Evolutionary conservation across 495 filamentous ascomycete species (phyloP), one percentile per base, ranked within the genome.

Genomic region (Podospora australis): DNA sequence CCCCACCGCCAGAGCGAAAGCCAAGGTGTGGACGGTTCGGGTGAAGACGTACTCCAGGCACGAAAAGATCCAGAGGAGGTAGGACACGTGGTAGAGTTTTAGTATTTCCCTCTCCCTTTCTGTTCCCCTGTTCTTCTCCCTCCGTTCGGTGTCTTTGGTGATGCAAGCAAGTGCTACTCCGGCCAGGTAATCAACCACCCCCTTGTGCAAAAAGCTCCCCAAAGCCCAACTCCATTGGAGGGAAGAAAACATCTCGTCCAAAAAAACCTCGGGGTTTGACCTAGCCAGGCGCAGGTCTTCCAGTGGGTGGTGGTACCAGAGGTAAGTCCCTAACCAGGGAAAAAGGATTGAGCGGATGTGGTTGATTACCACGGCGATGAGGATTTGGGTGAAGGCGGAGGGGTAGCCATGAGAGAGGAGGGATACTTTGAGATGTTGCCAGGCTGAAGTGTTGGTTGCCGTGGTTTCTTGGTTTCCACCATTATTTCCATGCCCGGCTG

Each of bases 251-350:
- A 43, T 14, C 10, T 48, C 36, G 1, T 45, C 48, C 3, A 66
- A 29, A 35, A 66, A 66, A 4, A 47, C 35, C 13, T 54, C 60
- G 0, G 63, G 60, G 24, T 54, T 59, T 3, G 47, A 49, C 4
- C 50, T 16, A 0, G 54, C 58, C 0, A 64, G 41, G 1, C 61
- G 61, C 0, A 66, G 42, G 39, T 60, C 52, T 1, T 56, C 54
- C 20, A 66, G 45, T 4, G 63, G 63, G 1, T 35, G 26, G 44
- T 50, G n/a, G n/a, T n/a, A 50, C 20, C 26, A 23, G 42, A 34
- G 7, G n/a, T 4, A 25, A 14, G 10, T 7, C 35, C 39, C 0
- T 53, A 46, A 46, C 49, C 52, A 44, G 59, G 59, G 42, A 3
- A 17, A 2, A 0, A 59, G 28, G 14, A 46, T 49, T 26, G 36